Evolutionary conservation across 2,329 filamentous ascomycete genomes (phyloP), one percentile per base, ranked within the genome.

Genomic region (Leptographium galeiforme): DNA sequence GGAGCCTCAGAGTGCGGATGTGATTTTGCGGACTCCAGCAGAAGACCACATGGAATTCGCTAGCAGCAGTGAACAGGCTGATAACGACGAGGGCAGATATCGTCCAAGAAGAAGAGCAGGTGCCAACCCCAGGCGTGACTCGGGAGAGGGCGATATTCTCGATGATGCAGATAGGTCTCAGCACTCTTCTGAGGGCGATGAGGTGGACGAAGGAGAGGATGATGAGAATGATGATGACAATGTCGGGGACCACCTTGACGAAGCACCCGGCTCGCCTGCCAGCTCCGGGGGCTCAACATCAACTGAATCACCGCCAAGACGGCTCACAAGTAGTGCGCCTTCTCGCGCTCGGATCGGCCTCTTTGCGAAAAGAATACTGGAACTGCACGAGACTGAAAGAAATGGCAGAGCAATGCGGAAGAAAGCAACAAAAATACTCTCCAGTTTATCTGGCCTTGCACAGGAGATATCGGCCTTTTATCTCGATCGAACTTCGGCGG

Each of bases 291-390:
- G 75, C 44, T 84, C 81, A 40, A 79, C 82, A 73, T 83, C 81
- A 33, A 67, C 82, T 32, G 78, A 82, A 58, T 72, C 73, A 6
- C 75, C 77, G 14, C 70, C 74, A 8, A 70, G 73, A 33, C 70
- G 72, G 14, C 68, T 72, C 43, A 61, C 72, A 14, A 70, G 73
- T 61, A 68, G 53, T 74, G 70, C 58, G 79, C 81, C 39, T 77
- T 87, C 57, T 64, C 79, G 87, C 58, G 78, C 87, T 52, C 75
- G 85, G 55, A 93, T 95, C 60, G 81, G 83, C 16, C 72, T 81
- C 36, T 79, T 85, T 55, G 90, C 93, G 0, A 87, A 87, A 67
- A 85, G 79, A 53, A 96, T 98, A 64, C 70, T 97, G 39, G 84
- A 90, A 55, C 75, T 78, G 0, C 89, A 97, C 59, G 89, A 96